Conservation (phyloP, 352 stramenopile genomes). For the Phytophthora cryptogea region DNA sequence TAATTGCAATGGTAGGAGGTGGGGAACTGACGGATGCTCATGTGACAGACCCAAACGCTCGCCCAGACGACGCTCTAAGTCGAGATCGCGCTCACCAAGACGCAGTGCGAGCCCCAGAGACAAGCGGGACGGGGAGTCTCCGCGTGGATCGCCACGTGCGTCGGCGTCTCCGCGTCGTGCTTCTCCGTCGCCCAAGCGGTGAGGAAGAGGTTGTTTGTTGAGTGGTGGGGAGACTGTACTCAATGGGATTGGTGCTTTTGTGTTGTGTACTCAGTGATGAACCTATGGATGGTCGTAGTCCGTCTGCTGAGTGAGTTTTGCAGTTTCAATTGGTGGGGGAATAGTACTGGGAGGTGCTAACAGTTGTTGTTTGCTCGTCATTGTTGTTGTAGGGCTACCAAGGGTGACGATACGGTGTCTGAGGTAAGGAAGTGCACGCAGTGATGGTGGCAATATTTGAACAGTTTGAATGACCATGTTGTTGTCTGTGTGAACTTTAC, state of each 20-base stretch:
- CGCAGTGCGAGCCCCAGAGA: slow-evolving; percentile 26
- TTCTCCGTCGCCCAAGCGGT: slow-evolving; percentile 32
- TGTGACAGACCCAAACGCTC: slow-evolving; percentile 20
- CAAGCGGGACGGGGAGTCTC: slow-evolving; percentile 19
- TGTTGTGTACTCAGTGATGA: slow-evolving; percentile 9
- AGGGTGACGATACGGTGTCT: slow-evolving; percentile 26
- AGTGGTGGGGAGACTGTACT: neutral
- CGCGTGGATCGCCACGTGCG: slow-evolving; percentile 18
- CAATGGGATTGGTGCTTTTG: slow-evolving; percentile 1
- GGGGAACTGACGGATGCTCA: neutral
- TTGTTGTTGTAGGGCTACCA: slow-evolving; percentile 6
- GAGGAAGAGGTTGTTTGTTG: neutral
- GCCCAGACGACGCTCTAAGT: slow-evolving; percentile 31
- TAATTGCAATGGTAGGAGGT: neutral
- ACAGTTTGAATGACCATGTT: slow-evolving; percentile 1
- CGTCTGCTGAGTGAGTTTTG: slow-evolving; percentile 24
- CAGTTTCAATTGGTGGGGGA: neutral
- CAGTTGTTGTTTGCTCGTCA: neutral
- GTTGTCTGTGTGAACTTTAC: slow-evolving; percentile 8
- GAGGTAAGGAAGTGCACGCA: slow-evolving; percentile 14
- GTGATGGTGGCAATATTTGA: neutral
- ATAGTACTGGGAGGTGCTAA: neutral
- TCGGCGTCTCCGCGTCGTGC: slow-evolving; percentile 20
- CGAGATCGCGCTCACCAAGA: slow-evolving; percentile 29
- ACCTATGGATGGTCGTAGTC: slow-evolving; percentile 18